These are phyloP conservation scores for Penicillium sp. DNA, from an alignment of 2,329 filamentous ascomycete genomes.

Conservation along the genomic window DNA sequence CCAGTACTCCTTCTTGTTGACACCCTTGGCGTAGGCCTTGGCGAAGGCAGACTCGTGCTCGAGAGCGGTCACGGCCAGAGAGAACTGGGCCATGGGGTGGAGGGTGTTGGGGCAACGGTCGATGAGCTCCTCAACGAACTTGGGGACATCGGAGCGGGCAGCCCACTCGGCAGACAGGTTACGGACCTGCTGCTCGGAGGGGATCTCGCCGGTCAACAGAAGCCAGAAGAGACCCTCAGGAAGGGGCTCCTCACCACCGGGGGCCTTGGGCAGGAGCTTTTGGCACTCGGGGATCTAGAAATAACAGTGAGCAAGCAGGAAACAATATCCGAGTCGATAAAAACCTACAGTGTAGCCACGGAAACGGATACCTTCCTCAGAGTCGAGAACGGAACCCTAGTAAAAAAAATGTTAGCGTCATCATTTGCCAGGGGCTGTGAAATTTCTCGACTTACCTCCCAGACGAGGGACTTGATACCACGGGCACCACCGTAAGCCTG, in stretches of 20 bases:
- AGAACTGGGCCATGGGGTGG: conserved; percentile 99
- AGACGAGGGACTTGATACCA: conserved; percentile 97
- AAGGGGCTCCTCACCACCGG: conserved; percentile 93
- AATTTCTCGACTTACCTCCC: conserved; percentile 63
- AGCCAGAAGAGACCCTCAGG: conserved; percentile 99
- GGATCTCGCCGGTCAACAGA: conserved; percentile 95
- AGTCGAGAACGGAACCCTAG: conserved; percentile 87
- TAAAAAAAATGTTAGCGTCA: conserved; percentile 6
- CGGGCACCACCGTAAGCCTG: conserved; percentile 99
- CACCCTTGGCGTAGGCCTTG: conserved; percentile 97
- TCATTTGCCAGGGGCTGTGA: neutral
- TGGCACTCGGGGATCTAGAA: conserved; percentile 90
- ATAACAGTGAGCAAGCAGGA: conserved; percentile 20
- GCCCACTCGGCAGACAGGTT: conserved; percentile 98
- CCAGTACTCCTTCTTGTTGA: conserved; percentile 99
- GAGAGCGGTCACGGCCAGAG: conserved; percentile 92
- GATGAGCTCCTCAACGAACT: conserved; percentile 98
- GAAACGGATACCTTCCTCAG: conserved; percentile 99
- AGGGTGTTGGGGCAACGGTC: conserved; percentile 99
- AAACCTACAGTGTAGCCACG: conserved; percentile 79
- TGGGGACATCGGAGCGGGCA: conserved; percentile 92
- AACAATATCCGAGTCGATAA: neutral
- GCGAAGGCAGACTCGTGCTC: conserved; percentile 98
- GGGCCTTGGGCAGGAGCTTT: conserved; percentile 93
- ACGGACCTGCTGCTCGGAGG: conserved; percentile 95